Conservation (phyloP, 2,329 filamentous ascomycete species). For the Coniochaeta prunicola region DNA sequence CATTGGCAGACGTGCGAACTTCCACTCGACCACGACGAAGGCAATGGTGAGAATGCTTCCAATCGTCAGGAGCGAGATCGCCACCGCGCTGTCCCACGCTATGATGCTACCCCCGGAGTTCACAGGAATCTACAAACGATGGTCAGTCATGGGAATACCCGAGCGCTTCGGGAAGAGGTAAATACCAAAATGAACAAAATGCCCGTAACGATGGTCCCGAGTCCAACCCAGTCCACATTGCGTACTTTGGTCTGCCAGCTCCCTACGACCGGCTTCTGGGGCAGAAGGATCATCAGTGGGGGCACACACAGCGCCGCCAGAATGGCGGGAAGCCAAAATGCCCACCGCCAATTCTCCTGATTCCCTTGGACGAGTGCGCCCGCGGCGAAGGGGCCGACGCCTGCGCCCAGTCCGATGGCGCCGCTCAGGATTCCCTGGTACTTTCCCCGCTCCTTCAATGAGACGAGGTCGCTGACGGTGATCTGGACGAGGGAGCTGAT, state of each 20-base stretch:
- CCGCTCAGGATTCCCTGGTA: conserved; percentile 21
- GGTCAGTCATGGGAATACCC: too few relatives aligned
- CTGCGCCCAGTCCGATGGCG: conserved; percentile 23
- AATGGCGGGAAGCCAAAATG: conserved; percentile 19
- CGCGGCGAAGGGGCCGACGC: conserved; percentile 27
- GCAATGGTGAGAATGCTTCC: conserved; percentile 12
- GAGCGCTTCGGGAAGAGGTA: too few relatives aligned
- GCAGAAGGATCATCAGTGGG: conserved; percentile 17
- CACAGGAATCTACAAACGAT: conserved; percentile 15
- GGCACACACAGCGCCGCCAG: conserved; percentile 11
- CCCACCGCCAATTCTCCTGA: conserved; percentile 20
- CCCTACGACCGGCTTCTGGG: conserved; percentile 14
- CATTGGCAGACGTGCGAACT: conserved; percentile 16
- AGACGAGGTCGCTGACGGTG: conserved; percentile 27
- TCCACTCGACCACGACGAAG: conserved; percentile 21
- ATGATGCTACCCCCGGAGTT: conserved; percentile 17
- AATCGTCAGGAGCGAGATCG: conserved; percentile 14
- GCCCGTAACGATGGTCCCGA: conserved; percentile 7
- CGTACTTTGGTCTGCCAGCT: conserved; percentile 16
- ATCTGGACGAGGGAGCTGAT: conserved; percentile 27
- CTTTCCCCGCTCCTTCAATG: conserved; percentile 24
- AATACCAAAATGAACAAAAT: conserved; percentile 18
- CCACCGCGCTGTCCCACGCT: conserved; percentile 15
- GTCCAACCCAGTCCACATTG: conserved; percentile 16
- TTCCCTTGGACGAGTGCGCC: conserved; percentile 17